phyloP scores from a whole-genome alignment of 352 stramenopile species.

The Plasmopara halstedii region DNA sequence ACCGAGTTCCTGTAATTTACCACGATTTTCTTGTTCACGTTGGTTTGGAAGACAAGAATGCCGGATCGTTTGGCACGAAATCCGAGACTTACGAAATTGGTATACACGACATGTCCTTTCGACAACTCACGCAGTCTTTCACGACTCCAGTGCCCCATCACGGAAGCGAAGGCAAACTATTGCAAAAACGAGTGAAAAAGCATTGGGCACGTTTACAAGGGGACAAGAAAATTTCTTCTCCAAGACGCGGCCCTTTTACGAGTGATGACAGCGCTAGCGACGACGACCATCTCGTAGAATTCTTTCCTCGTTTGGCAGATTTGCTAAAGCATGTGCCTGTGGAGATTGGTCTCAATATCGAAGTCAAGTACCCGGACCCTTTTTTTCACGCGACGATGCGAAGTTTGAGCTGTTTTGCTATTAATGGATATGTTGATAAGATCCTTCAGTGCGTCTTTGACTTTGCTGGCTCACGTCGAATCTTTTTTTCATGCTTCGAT shows the following conservation, averaged over 20 bases:
- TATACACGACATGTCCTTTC: conserved; percentile 60
- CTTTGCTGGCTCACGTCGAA: conserved; percentile 41
- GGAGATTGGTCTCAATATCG: conserved; percentile 67
- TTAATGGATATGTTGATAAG: conserved; percentile 67
- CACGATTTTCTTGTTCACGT: conserved; percentile 71
- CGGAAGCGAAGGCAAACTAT: conserved; percentile 17
- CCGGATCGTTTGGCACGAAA: conserved; percentile 34
- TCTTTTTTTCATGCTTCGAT: conserved; percentile 84
- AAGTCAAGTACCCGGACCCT: conserved; percentile 77
- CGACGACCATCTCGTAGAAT: conserved; percentile 56
- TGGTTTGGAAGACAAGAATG: conserved; percentile 49
- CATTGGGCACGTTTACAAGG: conserved; percentile 49
- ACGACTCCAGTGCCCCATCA: conserved; percentile 34
- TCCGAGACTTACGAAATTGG: conserved; percentile 55
- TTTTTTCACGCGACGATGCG: conserved; percentile 35
- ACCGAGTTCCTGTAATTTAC: conserved; percentile 67
- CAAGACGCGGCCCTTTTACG: conserved; percentile 1
- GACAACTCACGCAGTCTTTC: conserved; percentile 45
- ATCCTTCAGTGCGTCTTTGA: conserved; percentile 72
- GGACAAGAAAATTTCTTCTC: conserved; percentile 10
- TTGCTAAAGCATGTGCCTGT: conserved; percentile 66
- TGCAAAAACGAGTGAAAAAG: conserved; percentile 59
- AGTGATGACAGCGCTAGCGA: conserved; percentile 9
- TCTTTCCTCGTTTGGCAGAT: conserved; percentile 61
- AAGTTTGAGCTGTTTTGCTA: conserved; percentile 43